These are phyloP conservation scores for Coemansia sp. DNA, from an alignment of 192 early-diverging fungal genomes.

Conservation along the genomic window DNA sequence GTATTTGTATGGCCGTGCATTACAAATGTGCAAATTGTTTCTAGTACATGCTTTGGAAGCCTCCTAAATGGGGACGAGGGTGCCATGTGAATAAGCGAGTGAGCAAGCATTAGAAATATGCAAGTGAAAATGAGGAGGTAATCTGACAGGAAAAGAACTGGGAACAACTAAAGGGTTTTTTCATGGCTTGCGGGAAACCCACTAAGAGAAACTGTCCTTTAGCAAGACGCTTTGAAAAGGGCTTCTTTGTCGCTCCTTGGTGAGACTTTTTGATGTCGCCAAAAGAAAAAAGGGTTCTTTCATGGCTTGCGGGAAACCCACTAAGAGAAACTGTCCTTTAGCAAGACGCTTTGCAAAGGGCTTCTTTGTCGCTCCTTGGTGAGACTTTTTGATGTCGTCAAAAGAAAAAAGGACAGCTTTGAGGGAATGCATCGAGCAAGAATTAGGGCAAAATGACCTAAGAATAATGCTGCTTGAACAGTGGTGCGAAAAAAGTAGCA, in stretches of 20 bases:
- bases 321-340: neutral
- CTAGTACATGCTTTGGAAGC: neutral
- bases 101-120: too few relatives aligned
- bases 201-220: neutral
- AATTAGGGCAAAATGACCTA: too few relatives aligned
- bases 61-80: neutral
- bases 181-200: neutral
- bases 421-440: too few relatives aligned
- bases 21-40: neutral
- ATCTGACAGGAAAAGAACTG: too few relatives aligned
- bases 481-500: too few relatives aligned
- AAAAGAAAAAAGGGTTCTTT: neutral
- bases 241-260: neutral
- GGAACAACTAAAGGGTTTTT: neutral
- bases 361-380: neutral
- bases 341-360: neutral
- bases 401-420: too few relatives aligned
- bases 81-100: neutral
- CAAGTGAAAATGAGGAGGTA: too few relatives aligned
- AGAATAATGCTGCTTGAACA: too few relatives aligned
- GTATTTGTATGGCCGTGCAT: neutral
- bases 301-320: neutral
- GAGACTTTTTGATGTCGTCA: neutral
- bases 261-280: too few relatives aligned
- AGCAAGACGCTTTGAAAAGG: neutral